Base-by-base conservation (phyloP, 2,329 filamentous ascomycete species). In the Penicillium sp. region DNA sequence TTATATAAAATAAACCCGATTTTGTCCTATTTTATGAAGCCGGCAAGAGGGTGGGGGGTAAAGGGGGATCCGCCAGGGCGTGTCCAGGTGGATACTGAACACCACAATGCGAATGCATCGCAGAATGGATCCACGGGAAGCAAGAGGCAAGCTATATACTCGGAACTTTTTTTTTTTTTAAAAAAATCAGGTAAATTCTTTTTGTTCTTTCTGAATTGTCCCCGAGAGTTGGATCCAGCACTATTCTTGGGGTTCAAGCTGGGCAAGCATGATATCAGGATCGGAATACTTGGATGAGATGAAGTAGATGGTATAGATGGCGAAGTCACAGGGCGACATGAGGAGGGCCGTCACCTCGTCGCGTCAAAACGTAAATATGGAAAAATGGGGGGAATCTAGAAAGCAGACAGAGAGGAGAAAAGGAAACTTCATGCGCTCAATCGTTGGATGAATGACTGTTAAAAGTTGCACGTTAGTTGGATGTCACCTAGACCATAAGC, bases 371-470 rank as follows among this genome's bases (percentile, higher is more conserved):
- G 50, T 53, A 61, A 61, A 61, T 60, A 57, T 66, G 55, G 56
- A 44, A 56, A 61, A 66, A 43, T 49, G 46, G 57, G 64, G 62
- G 62, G 62, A 64, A 66, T 66, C 64, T 66, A 64, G 61, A 62
- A 65, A 63, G 45, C 57, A 64, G 58, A 58, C 26, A 38, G 39
- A 44, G 58, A 56, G 56, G 56, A 53, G 53, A 52, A 61, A 63
- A 58, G 39, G 57, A 58, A 51, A 58, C 60, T 67, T 76, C 68
- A 77, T 70, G 72, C 72, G 70, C 74, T 77, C 61, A 77, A 71
- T 64, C 74, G 74, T 66, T 77, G 74, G 64, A 77, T 76, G 63
- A 77, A 77, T 55, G 73, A 71, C 74, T 76, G 51, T 24, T 8
- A 2, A 14, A 24, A n/a, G 9, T 24, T 26, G 1, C 4, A 39